A percentile compares a stretch with the other conserved stretches of the same genome.
Evolutionary conservation across 2,329 filamentous ascomycete species (phyloP).

Genomic region (Aspergillus tanneri): DNA sequence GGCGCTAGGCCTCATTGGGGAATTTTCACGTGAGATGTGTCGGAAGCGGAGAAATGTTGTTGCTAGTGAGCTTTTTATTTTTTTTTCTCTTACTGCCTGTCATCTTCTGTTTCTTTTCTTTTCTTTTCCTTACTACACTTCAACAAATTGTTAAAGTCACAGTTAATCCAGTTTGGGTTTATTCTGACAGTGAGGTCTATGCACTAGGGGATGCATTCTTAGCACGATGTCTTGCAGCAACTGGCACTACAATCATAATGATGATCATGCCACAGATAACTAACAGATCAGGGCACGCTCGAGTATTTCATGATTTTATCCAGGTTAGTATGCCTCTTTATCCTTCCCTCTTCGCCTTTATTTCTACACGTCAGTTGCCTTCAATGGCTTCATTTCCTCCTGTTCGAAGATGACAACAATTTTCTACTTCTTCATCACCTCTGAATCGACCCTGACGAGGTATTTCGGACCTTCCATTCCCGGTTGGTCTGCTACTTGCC

Average conservation of each 20-base stretch:
- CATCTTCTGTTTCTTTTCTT: slow-evolving; percentile 27
- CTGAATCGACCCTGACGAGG: slow-evolving; percentile 69
- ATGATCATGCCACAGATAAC: slow-evolving; percentile 11
- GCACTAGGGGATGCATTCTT: too few relatives aligned
- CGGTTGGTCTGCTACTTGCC: slow-evolving; percentile 69
- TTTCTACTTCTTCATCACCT: slow-evolving; percentile 61
- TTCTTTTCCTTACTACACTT: neutral
- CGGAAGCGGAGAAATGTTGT: slow-evolving; percentile 10
- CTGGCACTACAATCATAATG: neutral
- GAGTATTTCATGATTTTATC: neutral
- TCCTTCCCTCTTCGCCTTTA: neutral
- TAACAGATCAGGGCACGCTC: slow-evolving; percentile 19
- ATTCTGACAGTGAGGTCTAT: too few relatives aligned
- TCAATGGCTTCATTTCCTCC: too few relatives aligned
- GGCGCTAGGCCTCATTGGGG: slow-evolving; percentile 17
- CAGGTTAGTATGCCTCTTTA: slow-evolving; percentile 27
- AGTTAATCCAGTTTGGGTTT: too few relatives aligned
- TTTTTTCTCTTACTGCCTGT: slow-evolving; percentile 10
- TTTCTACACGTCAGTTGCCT: slow-evolving; percentile 11
- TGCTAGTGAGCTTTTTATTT: slow-evolving; percentile 15
- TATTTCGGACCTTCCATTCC: slow-evolving; percentile 60
- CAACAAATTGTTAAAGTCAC: neutral
- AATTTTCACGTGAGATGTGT: slow-evolving; percentile 12
- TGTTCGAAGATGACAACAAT: slow-evolving; percentile 60
- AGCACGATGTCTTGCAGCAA: neutral